Percentiles rank a stretch among this genome's conserved stretches.
Evolutionary conservation across 805 yeast genomes (phyloP).

Genomic region (Starmerella stellata): DNA sequence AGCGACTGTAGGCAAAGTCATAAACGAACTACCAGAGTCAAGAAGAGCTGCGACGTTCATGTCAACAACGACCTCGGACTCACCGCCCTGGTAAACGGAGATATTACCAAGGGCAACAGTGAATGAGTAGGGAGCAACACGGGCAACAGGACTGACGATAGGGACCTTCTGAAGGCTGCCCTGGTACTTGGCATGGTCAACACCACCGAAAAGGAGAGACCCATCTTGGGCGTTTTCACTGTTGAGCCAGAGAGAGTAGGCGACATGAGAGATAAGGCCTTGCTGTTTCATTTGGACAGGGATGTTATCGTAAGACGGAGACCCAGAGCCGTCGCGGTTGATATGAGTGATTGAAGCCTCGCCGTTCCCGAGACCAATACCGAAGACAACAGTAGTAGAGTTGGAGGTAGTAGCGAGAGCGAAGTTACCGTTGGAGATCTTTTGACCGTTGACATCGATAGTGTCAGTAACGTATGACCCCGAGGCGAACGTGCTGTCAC

Average conservation of each 20-base stretch:
- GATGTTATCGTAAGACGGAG: constrained; percentile 20
- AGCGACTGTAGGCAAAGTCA: constrained; percentile 28
- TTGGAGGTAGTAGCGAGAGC: constrained; percentile 57
- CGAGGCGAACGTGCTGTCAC: constrained; percentile 33
- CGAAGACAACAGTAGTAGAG: constrained; percentile 38
- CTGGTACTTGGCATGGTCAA: constrained; percentile 27
- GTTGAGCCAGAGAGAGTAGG: constrained; percentile 33
- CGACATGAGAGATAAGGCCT: constrained; percentile 28
- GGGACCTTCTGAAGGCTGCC: constrained; percentile 26
- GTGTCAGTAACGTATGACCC: constrained; percentile 50
- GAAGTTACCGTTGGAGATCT: constrained; percentile 39
- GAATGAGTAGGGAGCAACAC: constrained; percentile 9
- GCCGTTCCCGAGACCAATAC: constrained; percentile 22
- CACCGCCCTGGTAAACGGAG: constrained; percentile 8
- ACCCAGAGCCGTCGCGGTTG: constrained; percentile 8
- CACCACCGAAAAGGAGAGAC: constrained; percentile 29
- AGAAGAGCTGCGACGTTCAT: constrained; percentile 25
- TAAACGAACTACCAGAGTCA: constrained; percentile 37
- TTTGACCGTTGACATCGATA: constrained; percentile 34
- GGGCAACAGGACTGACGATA: constrained; percentile 15
- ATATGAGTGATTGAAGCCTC: constrained; percentile 23
- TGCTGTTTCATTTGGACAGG: constrained; percentile 24
- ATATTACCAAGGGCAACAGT: constrained; percentile 10
- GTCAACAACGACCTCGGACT: constrained; percentile 2
- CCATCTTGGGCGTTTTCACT: constrained; percentile 23